phyloP scores from a whole-genome alignment of 2,329 filamentous ascomycete species.

The Colletotrichum lentis region DNA sequence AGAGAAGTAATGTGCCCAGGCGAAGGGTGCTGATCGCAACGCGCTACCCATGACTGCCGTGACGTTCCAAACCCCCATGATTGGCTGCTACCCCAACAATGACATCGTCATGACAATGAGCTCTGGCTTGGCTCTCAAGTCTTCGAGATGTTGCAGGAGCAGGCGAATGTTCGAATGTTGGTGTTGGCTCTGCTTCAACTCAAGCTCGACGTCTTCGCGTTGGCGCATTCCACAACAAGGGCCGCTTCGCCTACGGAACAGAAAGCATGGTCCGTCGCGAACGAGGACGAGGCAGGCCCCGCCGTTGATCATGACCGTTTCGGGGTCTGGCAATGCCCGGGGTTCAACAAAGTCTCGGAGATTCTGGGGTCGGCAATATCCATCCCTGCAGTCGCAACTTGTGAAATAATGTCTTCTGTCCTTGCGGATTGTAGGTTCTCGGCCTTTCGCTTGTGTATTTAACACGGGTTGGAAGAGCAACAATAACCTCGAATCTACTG shows the following conservation, averaged over 20 bases:
- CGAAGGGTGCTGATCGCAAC: conserved; percentile 32
- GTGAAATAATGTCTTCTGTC: not conserved
- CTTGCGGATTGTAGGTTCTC: conserved; percentile 21
- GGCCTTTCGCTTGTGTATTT: not conserved
- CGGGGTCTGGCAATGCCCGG: conserved; percentile 25
- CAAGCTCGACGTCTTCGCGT: not conserved
- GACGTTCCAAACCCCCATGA: conserved; percentile 16
- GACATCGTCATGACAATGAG: conserved; percentile 33
- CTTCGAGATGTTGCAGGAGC: not conserved
- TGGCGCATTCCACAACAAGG: not conserved
- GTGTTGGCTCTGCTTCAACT: not conserved
- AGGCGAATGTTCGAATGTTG: not conserved
- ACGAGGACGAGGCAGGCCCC: conserved; percentile 14
- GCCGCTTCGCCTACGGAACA: not conserved
- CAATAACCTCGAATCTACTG: conserved; percentile 19
- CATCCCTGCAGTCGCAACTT: conserved; percentile 30
- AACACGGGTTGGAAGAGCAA: not conserved
- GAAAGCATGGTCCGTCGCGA: conserved; percentile 1
- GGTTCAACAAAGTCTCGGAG: conserved; percentile 32
- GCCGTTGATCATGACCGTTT: conserved; percentile 24
- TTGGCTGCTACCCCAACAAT: conserved; percentile 30
- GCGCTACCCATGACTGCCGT: conserved; percentile 31
- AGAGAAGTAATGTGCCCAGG: conserved; percentile 19
- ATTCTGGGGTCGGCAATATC: conserved; percentile 25
- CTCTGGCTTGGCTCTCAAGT: conserved; percentile 23